Percentiles rank a stretch among this genome's conserved stretches.
phyloP scores from a whole-genome alignment of 2,329 filamentous ascomycete species.

The Colletotrichum camelliae region DNA sequence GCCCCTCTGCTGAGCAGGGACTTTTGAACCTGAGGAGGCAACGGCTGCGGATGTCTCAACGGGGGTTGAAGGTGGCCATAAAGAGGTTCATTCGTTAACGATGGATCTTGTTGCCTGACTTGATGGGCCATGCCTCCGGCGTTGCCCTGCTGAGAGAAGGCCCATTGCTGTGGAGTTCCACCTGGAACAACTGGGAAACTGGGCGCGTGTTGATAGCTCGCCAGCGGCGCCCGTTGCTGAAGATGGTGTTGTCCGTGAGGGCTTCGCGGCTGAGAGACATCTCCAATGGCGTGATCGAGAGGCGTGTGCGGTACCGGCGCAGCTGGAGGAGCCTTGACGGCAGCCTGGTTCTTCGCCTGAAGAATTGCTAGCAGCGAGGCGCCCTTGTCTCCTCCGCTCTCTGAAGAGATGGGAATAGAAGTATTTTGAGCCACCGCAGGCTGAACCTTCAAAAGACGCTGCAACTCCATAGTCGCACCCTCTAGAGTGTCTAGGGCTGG shows the following conservation, averaged over 20 bases:
- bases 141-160: not conserved
- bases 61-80: conserved; percentile 18
- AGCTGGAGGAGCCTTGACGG: conserved; percentile 21
- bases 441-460: conserved; percentile 61
- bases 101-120: not conserved
- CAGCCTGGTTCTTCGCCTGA: conserved; percentile 37
- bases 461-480: conserved; percentile 57
- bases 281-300: conserved; percentile 56
- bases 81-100: not conserved
- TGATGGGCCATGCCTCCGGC: not conserved
- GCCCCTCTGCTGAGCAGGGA: conserved; percentile 1
- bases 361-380: conserved; percentile 60
- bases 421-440: conserved; percentile 55
- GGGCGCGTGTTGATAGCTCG: conserved; percentile 32
- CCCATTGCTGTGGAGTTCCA: conserved; percentile 12
- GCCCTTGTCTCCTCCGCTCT: conserved; percentile 46
- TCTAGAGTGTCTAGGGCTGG: conserved; percentile 52
- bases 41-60: conserved; percentile 49
- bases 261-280: conserved; percentile 58
- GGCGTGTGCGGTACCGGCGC: conserved; percentile 53
- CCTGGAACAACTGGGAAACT: conserved; percentile 29
- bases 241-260: conserved; percentile 56
- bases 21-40: conserved; percentile 60
- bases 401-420: conserved; percentile 36
- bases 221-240: conserved; percentile 4